Evolutionary conservation across 805 yeast species (phyloP).

Genomic region (Debaryomyces prosopidis): DNA sequence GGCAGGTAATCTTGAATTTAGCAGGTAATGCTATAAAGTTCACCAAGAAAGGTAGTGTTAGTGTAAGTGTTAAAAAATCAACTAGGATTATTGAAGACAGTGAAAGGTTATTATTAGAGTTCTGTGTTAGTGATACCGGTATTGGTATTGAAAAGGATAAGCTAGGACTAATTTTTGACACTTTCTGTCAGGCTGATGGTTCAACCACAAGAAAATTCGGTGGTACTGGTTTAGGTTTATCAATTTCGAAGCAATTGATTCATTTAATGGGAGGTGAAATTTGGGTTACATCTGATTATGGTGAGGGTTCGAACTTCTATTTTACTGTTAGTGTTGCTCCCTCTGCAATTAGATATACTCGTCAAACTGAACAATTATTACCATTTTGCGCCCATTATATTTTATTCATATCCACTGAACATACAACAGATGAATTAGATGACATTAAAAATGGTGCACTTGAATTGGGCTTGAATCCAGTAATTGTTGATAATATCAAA

Average conservation of each 20-base stretch:
- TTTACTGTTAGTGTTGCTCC: conserved; percentile 81
- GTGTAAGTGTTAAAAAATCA: conserved; percentile 67
- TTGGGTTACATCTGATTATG: conserved; percentile 83
- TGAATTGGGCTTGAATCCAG: conserved; percentile 61
- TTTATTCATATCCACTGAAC: conserved; percentile 67
- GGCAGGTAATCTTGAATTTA: conserved; percentile 83
- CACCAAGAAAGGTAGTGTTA: conserved; percentile 80
- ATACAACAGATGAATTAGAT: conserved; percentile 49
- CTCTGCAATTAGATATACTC: conserved; percentile 58
- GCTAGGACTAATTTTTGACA: conserved; percentile 81
- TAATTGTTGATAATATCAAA: conserved; percentile 53
- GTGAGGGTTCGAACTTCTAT: conserved; percentile 79
- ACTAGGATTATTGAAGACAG: conserved; percentile 29
- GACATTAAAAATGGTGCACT: conserved; percentile 52
- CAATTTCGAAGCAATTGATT: conserved; percentile 83
- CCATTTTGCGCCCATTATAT: conserved; percentile 75
- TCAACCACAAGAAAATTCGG: conserved; percentile 91
- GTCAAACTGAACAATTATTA: conserved; percentile 65
- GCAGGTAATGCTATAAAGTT: conserved; percentile 91
- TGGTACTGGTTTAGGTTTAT: conserved; percentile 88
- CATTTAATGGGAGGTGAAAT: conserved; percentile 93
- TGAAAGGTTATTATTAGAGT: conserved; percentile 60
- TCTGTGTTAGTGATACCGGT: conserved; percentile 88
- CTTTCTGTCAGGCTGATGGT: conserved; percentile 92
- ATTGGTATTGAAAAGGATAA: conserved; percentile 87